Conservation (phyloP, 202 grass and related monocot species). For the Zizania palustris region DNA sequence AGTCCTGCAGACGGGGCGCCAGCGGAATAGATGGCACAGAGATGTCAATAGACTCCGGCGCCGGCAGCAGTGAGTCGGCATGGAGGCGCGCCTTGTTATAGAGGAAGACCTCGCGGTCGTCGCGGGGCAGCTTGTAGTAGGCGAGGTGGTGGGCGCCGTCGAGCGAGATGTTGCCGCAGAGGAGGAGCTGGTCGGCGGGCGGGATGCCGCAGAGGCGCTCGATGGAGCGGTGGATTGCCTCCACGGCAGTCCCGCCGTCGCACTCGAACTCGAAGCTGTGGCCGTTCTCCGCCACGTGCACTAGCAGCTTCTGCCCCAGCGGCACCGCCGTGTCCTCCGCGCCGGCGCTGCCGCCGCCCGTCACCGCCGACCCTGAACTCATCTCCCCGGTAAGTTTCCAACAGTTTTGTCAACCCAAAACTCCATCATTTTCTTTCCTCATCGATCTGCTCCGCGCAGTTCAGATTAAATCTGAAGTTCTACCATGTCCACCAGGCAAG, state of each 20-base stretch:
- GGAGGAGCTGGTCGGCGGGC: constrained; percentile 62
- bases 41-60: too few relatives aligned
- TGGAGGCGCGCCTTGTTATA: too few relatives aligned
- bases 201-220: constrained; percentile 62
- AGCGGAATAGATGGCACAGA: too few relatives aligned
- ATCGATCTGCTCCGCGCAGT: constrained; percentile 28
- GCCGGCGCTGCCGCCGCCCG: constrained; percentile 56
- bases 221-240: constrained; percentile 69
- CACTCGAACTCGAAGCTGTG: constrained; percentile 90
- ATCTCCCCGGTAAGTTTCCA: constrained; percentile 47
- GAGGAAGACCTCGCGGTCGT: too few relatives aligned
- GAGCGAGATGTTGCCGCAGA: too few relatives aligned
- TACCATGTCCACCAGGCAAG: constrained; percentile 42
- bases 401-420: constrained; percentile 21
- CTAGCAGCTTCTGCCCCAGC: constrained; percentile 75
- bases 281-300: constrained; percentile 93
- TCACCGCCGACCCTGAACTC: constrained; percentile 89
- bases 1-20: too few relatives aligned
- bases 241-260: constrained; percentile 66
- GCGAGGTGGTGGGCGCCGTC: too few relatives aligned
- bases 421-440: not conserved
- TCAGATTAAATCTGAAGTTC: constrained; percentile 47
- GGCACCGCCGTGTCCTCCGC: constrained; percentile 40
- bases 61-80: too few relatives aligned
- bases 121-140: too few relatives aligned